Evolutionary conservation across 2,329 filamentous ascomycete genomes (phyloP), one percentile per base, ranked within the genome.

Genomic region (Elsinoe necatrix): DNA sequence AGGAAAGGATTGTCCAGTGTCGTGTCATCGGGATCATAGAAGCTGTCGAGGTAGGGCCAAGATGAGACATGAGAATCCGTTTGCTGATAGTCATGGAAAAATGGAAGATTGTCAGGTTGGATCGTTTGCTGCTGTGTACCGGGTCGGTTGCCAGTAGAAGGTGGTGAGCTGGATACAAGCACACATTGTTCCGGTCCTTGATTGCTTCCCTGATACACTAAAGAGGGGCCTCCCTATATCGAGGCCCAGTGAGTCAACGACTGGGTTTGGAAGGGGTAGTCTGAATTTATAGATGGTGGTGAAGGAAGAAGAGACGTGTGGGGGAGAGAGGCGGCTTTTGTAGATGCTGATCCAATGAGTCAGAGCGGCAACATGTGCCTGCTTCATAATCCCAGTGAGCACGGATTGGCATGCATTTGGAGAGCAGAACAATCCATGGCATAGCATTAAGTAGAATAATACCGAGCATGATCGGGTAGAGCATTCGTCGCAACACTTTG

Each of bases 401-500:
- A 27, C 51, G 61, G 6, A 65, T 9, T 2, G 65, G 64, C 11
- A 54, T 55, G 57, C 64, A 66, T 54, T 66, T 60, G 1, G 62
- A 60, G 14, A 65, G 60, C 25, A 66, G 61, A 6, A 65, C 61
- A 34, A 66, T 57, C 11, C 63, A 60, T 14, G 60, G 60, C 41
- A 60, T 52, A 2, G 63, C 21, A 4, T 62, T 65, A 4, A 63
- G 63, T 4, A 64, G 25, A 27, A 65, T 52, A 35, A 64, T 35
- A 11, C 62, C 58, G 2, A 39, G 55, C 43, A 66, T 64, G 45
- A 66, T 60, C 4, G 39, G 35, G 42, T 65, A 72, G 1, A 73
- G 61, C 5, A 66, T 62, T 5, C 61, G 66, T 52, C 61, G 66
- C 11, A 73, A 59, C 35, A 52, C 39, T 48, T 54, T 65, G 1